Base-by-base conservation (phyloP, 2,329 filamentous ascomycete genomes). In the Gaeumannomyces tritici region DNA sequence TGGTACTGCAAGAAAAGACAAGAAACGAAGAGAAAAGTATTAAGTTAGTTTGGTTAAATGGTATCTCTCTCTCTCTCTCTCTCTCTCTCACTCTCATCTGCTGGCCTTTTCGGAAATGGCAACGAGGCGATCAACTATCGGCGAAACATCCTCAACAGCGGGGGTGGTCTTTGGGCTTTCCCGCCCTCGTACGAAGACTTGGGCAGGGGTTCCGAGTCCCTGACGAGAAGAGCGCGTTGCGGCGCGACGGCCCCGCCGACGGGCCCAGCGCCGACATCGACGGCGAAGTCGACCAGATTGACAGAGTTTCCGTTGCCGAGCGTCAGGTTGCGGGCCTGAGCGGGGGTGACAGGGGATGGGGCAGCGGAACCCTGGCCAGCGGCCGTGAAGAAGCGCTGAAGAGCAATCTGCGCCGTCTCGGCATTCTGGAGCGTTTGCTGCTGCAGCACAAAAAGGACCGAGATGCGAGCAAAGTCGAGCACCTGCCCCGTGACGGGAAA, bases 391-490 rank as follows among this genome's bases (percentile, higher is more conserved):
- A 87, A 83, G 2, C 69, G 73, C 69, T 87, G 82, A 15, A 89
- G 73, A 4, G 72, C 69, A 9, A 72, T 74, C 69, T 88, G 86
- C 0, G 84, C 84, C 7, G 72, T 72, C 58, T 81, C 77, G 0
- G 85, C 86, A 54, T 76, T 74, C 35, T 75, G 71, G 1, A 86
- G 67, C 6, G 72, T 75, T 63, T 82, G 73, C 66, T 85, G 73
- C 68, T 89, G 84, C 2, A 89, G 74, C 29, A 89, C 76, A 66
- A 79, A 88, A 21, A 89, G 76, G 3, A 89, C 81, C 0, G 80
- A 80, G 2, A 87, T 79, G 4, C 86, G 79, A 0, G 84, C 81
- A 73, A 89, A 89, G 68, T 89, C 86, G 1, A 87, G 73, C 0
- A 80, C 78, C 60, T 83, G 77, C 62, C 86, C 78, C 1, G 82